A percentile compares a stretch with the other conserved stretches of the same genome.
Conservation (phyloP, 331 rosid genomes). For the Malus hybrid region DNA sequence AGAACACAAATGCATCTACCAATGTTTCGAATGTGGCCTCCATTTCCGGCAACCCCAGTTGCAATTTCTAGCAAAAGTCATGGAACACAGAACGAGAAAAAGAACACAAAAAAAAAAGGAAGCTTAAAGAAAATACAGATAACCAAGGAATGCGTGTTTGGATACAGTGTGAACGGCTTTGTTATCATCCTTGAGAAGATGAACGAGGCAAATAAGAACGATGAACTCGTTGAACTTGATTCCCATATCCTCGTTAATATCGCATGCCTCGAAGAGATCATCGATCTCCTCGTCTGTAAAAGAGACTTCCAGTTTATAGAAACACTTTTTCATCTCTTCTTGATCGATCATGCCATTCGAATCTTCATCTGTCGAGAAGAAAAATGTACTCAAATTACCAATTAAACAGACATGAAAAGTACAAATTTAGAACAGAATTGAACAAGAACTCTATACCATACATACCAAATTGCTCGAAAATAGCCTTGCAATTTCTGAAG, state of each 20-base stretch:
- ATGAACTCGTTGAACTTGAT: constrained; percentile 77
- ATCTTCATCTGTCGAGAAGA: constrained; percentile 64
- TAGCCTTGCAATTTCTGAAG: constrained; percentile 72
- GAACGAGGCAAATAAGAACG: constrained; percentile 84
- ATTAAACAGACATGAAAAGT: not conserved
- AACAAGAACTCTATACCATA: not conserved
- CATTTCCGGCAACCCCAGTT: constrained; percentile 59
- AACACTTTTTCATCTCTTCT: constrained; percentile 67
- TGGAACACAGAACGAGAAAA: constrained; percentile 8
- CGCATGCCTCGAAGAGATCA: constrained; percentile 85
- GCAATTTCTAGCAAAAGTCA: constrained; percentile 59
- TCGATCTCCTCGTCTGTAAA: constrained; percentile 61
- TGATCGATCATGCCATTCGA: constrained; percentile 73
- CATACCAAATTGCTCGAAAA: constrained; percentile 78
- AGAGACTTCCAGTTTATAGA: constrained; percentile 59
- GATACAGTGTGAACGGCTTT: constrained; percentile 49
- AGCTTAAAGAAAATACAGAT: not conserved
- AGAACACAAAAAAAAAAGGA: not conserved
- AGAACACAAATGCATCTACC: constrained; percentile 85
- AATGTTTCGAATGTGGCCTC: constrained; percentile 86
- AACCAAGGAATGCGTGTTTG: constrained; percentile 11
- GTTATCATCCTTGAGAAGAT: constrained; percentile 72
- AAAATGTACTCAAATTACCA: not conserved
- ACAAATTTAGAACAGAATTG: not conserved
- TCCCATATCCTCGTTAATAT: constrained; percentile 74